Evolutionary conservation across 495 filamentous ascomycete species (phyloP).

Genomic region (Immersiella caudata): DNA sequence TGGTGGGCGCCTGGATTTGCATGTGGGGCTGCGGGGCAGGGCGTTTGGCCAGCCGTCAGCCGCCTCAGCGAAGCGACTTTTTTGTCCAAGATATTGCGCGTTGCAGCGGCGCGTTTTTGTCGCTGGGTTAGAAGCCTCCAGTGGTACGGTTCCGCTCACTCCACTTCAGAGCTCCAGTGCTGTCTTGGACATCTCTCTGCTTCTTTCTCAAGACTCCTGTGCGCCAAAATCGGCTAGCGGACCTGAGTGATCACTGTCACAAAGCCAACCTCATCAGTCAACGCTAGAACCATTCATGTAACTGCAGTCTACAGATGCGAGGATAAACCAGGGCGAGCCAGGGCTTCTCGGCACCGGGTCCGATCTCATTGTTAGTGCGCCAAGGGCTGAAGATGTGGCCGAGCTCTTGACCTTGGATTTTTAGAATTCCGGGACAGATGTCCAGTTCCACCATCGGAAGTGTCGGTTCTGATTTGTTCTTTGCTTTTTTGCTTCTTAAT

Average conservation of each 20-base stretch:
- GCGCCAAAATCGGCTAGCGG: neutral
- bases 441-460: neutral
- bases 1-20: neutral
- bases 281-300: neutral
- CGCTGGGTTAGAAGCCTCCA: neutral
- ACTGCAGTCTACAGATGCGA: neutral
- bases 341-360: slow-evolving; percentile 1
- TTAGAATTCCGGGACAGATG: neutral
- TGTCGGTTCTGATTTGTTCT: neutral
- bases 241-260: neutral
- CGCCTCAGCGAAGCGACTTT: neutral
- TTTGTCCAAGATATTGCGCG: neutral
- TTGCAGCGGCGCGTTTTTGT: neutral
- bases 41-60: neutral
- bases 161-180: neutral
- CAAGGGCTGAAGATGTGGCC: neutral
- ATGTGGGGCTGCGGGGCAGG: neutral
- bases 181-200: neutral
- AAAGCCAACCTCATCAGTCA: no score
- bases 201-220: neutral
- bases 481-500: neutral
- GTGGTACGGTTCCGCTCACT: neutral
- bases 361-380: neutral
- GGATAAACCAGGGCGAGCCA: neutral
- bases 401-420: neutral